These are phyloP conservation scores for Globisporangium cystogenes DNA, from an alignment of 352 stramenopile genomes.

Conservation along the genomic window DNA sequence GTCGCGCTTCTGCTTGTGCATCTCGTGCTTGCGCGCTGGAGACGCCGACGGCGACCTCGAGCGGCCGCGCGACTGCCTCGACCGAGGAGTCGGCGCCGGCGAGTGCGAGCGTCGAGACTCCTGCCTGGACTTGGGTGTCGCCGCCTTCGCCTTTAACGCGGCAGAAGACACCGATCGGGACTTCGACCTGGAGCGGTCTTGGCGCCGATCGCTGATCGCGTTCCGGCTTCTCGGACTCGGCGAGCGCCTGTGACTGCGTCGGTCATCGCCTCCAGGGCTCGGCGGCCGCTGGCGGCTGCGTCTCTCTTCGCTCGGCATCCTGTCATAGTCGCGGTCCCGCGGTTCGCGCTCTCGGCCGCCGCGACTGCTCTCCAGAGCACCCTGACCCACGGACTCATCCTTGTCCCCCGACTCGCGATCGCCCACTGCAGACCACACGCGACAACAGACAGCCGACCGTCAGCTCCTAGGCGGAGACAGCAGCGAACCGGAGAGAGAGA, in stretches of 20 bases:
- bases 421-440: slow-evolving; percentile 13
- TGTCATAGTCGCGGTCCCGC: background rate
- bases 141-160: background rate
- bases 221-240: slow-evolving; percentile 22
- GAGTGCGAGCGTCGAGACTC: slow-evolving; percentile 28
- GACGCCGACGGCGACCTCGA: slow-evolving; percentile 7
- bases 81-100: slow-evolving; percentile 16
- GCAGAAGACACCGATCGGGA: slow-evolving; percentile 24
- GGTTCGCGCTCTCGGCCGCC: slow-evolving; percentile 7
- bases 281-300: background rate
- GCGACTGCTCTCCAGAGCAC: background rate
- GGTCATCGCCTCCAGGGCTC: slow-evolving; percentile 4
- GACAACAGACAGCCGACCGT: background rate
- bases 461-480: too few species aligned
- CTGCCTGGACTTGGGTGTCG: slow-evolving; percentile 8
- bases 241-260: slow-evolving; percentile 13
- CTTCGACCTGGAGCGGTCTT: slow-evolving; percentile 9
- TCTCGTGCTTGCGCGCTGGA: background rate
- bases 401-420: slow-evolving; percentile 18
- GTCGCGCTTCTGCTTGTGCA: background rate
- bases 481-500: background rate
- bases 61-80: slow-evolving; percentile 3
- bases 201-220: slow-evolving; percentile 15
- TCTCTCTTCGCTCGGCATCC: background rate
- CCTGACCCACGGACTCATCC: slow-evolving; percentile 3